Evolutionary conservation across 306 rosid genomes (phyloP).

Genomic region (Hippophae gyantsensis): DNA sequence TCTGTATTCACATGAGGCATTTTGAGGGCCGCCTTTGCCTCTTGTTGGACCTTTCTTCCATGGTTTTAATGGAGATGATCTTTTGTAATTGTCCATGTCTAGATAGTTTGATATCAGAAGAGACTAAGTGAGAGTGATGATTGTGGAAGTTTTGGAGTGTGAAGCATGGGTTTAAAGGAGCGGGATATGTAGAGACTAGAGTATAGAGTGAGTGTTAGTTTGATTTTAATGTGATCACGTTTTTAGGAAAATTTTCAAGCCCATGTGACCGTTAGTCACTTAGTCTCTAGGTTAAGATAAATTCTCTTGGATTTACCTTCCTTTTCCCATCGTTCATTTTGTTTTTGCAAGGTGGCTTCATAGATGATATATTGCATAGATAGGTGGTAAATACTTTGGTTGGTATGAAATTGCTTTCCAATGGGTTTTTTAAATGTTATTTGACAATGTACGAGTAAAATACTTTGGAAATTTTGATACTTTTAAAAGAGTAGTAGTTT

Average conservation of each 20-base stretch:
- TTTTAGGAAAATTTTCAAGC: slow-evolving; percentile 21
- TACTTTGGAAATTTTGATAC: no score
- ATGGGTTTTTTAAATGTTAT: no score
- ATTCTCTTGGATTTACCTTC: slow-evolving; percentile 6
- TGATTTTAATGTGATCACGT: slow-evolving; percentile 89
- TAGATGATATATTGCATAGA: no score
- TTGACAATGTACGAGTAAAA: no score
- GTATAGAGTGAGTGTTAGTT: slow-evolving; percentile 31
- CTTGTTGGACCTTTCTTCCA: slow-evolving; percentile 97
- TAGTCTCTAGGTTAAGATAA: slow-evolving; percentile 14
- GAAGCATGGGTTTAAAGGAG: slow-evolving; percentile 30
- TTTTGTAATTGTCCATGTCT: slow-evolving; percentile 59
- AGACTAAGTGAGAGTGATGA: slow-evolving; percentile 16
- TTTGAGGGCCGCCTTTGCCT: slow-evolving; percentile 96
- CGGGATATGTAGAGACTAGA: slow-evolving; percentile 54
- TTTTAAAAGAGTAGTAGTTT: no score
- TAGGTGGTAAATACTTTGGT: no score
- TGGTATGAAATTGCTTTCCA: no score
- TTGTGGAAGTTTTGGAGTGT: slow-evolving; percentile 17
- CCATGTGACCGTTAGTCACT: slow-evolving; percentile 65
- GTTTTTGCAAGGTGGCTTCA: no score
- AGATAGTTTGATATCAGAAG: slow-evolving; percentile 8
- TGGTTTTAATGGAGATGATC: slow-evolving; percentile 59
- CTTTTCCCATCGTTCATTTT: neutral
- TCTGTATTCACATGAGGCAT: slow-evolving; percentile 75